Evolutionary conservation across 306 rosid species (phyloP), one percentile per base, ranked within the genome.

Genomic region (Lithocarpus polystachyus): DNA sequence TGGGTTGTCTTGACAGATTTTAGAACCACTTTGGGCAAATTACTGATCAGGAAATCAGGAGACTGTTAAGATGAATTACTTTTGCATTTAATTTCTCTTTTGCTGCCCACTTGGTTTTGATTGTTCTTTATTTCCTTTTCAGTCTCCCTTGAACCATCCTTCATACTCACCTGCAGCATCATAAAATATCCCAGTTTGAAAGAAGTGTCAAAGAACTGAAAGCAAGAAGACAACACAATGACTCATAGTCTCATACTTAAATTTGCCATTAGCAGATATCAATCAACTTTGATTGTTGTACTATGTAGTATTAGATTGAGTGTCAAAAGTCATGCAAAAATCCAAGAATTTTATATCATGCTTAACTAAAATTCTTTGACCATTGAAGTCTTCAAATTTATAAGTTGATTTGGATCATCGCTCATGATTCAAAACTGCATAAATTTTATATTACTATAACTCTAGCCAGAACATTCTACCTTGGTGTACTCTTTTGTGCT

Each of bases 161-260:
- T 84, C 75, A 81, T 88, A 76, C 81, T 75, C 59, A 78, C 81
- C 96, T 94, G 86, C 29, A 20, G 62, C 22, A 85, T 19, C 78
- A 67, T 80, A 59, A 79, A 12, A 57, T 31, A 19, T 71, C 4
- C 51, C 72, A 56, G 26, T 68, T 68, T 77, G 72, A 62, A 62
- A 59, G 55, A 11, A 52, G 67, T 15, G 54, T 60, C 35, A 40
- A 61, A 28, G 67, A 14, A 68, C 40, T 15, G 28, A 24, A 31
- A 33, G 51, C 19, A 35, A 13, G n/a, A 26, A 18, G 23, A 67
- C 33, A 3, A 67, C n/a, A 67, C 14, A 65, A 67, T 67, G 48
- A 22, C 35, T 8, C 31, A 67, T 8, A 26, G 31, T 48, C 62
- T 26, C 15, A 52, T 23, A 6, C 53, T 0, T 19, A 20, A 48